Percentiles rank a stretch among this genome's conserved stretches.
These are phyloP conservation scores for Biscutella auriculata DNA, from an alignment of 441 rosid species.

Conservation along the genomic window DNA sequence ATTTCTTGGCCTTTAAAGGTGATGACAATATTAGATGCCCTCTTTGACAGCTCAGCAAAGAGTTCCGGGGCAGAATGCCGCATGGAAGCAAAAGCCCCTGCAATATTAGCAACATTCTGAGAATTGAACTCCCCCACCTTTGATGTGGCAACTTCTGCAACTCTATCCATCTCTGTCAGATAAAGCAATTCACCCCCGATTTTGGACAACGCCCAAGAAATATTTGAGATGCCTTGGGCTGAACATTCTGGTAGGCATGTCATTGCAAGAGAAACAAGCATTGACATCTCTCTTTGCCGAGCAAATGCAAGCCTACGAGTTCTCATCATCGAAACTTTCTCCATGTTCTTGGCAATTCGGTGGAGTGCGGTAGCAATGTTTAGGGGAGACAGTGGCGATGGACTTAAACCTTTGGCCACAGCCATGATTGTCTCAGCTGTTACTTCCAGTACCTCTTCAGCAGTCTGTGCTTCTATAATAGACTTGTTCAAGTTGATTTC, in stretches of 20 bases:
- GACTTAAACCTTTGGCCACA: slow-evolving; percentile 78
- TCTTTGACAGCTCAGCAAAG: slow-evolving; percentile 51
- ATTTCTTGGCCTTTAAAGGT: slow-evolving; percentile 74
- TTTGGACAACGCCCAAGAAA: slow-evolving; percentile 87
- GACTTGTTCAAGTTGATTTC: slow-evolving; percentile 64
- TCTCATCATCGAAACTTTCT: slow-evolving; percentile 69
- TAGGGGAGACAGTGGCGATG: slow-evolving; percentile 70
- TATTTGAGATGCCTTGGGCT: slow-evolving; percentile 86
- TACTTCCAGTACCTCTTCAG: slow-evolving; percentile 69
- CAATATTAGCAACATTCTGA: slow-evolving; percentile 84
- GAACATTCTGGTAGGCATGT: slow-evolving; percentile 77
- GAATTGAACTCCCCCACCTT: slow-evolving; percentile 68
- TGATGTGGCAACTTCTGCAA: slow-evolving; percentile 74
- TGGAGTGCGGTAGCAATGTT: slow-evolving; percentile 82
- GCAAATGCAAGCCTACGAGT: slow-evolving; percentile 66
- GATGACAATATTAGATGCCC: slow-evolving; percentile 42
- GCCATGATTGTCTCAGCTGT: slow-evolving; percentile 65
- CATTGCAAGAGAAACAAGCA: slow-evolving; percentile 86
- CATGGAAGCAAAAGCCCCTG: slow-evolving; percentile 90
- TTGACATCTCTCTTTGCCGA: slow-evolving; percentile 82
- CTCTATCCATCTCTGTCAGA: slow-evolving; percentile 91
- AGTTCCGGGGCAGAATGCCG: slow-evolving; percentile 69
- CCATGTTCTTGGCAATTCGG: slow-evolving; percentile 91
- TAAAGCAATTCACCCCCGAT: slow-evolving; percentile 83
- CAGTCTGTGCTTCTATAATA: slow-evolving; percentile 66